These are phyloP conservation scores for Skeletonema costatum DNA, from an alignment of 108 stramenopile species.

Conservation along the genomic window DNA sequence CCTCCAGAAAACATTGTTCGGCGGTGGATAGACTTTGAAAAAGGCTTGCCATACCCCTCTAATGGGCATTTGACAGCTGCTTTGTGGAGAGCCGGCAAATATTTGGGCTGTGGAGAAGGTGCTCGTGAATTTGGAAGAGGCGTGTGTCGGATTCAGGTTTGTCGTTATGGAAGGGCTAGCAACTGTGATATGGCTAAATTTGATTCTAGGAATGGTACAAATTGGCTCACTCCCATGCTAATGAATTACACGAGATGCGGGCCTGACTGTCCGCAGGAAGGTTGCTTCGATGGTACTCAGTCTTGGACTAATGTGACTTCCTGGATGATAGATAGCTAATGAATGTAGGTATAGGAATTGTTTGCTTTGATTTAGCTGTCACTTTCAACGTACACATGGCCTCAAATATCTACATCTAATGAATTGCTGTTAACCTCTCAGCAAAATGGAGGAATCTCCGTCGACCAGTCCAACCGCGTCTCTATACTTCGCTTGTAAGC, in stretches of 20 bases:
- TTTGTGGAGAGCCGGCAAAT: slow-evolving; percentile 35
- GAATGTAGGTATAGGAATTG: not conserved
- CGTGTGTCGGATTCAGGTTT: slow-evolving; percentile 45
- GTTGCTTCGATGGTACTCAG: not conserved
- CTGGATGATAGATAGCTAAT: not conserved
- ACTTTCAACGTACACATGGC: no score
- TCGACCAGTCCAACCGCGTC: slow-evolving; percentile 37
- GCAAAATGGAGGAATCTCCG: slow-evolving; percentile 38
- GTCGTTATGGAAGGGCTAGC: slow-evolving; percentile 44
- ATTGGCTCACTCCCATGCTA: slow-evolving; percentile 34
- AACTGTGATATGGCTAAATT: slow-evolving; percentile 14
- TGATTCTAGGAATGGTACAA: slow-evolving; percentile 16
- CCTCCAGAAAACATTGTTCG: slow-evolving; percentile 33
- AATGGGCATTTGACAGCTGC: slow-evolving; percentile 48
- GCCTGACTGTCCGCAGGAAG: slow-evolving; percentile 18
- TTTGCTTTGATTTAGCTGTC: not conserved
- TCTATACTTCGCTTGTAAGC: slow-evolving; percentile 58
- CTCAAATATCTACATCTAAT: not conserved
- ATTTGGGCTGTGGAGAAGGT: slow-evolving; percentile 48
- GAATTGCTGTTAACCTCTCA: not conserved
- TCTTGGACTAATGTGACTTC: not conserved
- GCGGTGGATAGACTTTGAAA: slow-evolving; percentile 47
- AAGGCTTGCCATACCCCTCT: slow-evolving; percentile 34
- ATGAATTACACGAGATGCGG: slow-evolving; percentile 5
- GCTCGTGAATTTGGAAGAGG: slow-evolving; percentile 19